Conservation (phyloP, 129 eudicot species). For the Logfia minima region DNA sequence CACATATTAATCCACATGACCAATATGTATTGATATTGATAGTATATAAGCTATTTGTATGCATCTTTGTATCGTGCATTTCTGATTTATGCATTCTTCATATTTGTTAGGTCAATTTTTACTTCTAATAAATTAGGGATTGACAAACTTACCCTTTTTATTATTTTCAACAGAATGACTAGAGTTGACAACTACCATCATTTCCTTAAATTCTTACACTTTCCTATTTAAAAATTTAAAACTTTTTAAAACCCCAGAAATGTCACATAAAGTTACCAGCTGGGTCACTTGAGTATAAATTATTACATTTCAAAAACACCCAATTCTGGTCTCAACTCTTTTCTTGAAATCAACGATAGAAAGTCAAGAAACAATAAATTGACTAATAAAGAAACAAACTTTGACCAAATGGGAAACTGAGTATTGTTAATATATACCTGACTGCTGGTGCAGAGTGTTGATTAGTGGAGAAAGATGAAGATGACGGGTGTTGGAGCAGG, state of each 20-base stretch:
- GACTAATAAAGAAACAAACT: not conserved
- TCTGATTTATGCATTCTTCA: not conserved
- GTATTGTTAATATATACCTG: constrained; percentile 31
- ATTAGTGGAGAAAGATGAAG: constrained; percentile 40
- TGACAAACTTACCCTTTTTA: constrained; percentile 3
- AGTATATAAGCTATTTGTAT: constrained; percentile 6
- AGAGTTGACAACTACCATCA: constrained; percentile 9
- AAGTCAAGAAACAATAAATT: constrained; percentile 7
- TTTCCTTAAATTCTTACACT: not conserved
- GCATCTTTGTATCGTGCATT: constrained; percentile 7
- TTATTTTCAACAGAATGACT: constrained; percentile 7
- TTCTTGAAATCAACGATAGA: not conserved
- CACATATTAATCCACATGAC: not conserved
- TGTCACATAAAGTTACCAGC: not conserved
- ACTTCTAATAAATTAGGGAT: not conserved
- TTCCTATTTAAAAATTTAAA: not conserved
- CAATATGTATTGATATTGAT: not conserved
- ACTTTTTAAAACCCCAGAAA: constrained; percentile 13
- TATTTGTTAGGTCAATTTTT: constrained; percentile 18
- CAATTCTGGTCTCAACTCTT: not conserved
- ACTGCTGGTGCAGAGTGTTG: constrained; percentile 33
- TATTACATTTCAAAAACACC: constrained; percentile 21
- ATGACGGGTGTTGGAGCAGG: constrained; percentile 27
- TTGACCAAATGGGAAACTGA: constrained; percentile 12
- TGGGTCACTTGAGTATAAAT: not conserved